Conservation (phyloP, 768 basidiomycete genomes). For the Hydnomerulius pinastri region DNA sequence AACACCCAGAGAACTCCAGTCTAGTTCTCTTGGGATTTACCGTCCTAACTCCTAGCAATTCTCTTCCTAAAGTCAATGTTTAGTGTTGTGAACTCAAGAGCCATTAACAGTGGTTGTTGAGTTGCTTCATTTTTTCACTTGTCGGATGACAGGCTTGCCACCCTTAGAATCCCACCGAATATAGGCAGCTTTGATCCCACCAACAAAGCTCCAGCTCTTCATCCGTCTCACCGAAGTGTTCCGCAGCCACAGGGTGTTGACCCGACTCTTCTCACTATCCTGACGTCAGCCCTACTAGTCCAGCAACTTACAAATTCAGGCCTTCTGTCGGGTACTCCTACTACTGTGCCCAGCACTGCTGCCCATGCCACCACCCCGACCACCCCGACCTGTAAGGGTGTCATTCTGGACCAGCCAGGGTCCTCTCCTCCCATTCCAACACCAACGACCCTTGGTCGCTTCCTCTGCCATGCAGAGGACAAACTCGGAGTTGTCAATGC, state of each 20-base stretch:
- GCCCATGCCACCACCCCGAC: too few species aligned
- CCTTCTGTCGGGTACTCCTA: not conserved
- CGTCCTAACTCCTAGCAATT: too few species aligned
- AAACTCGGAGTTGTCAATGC: not conserved
- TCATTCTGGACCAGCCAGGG: not conserved
- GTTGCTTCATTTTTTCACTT: too few species aligned
- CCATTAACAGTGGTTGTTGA: too few species aligned
- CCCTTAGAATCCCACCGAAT: not conserved
- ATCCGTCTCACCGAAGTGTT: not conserved
- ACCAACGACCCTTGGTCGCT: not conserved
- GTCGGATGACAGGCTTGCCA: constrained; percentile 11
- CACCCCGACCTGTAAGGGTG: not conserved
- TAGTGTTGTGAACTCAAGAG: too few species aligned
- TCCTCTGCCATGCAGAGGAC: constrained; percentile 5
- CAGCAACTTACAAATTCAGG: not conserved
- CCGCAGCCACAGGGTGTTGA: not conserved
- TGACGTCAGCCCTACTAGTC: constrained; percentile 3
- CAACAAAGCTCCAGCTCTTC: not conserved
- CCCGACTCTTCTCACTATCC: not conserved
- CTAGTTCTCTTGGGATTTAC: too few species aligned
- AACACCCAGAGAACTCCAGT: too few species aligned
- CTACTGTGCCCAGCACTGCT: too few species aligned
- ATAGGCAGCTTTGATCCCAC: constrained; percentile 2
- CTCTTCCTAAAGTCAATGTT: too few species aligned
- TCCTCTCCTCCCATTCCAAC: not conserved